phyloP scores from a whole-genome alignment of 2,329 filamentous ascomycete species.

The Beauveria sp. region DNA sequence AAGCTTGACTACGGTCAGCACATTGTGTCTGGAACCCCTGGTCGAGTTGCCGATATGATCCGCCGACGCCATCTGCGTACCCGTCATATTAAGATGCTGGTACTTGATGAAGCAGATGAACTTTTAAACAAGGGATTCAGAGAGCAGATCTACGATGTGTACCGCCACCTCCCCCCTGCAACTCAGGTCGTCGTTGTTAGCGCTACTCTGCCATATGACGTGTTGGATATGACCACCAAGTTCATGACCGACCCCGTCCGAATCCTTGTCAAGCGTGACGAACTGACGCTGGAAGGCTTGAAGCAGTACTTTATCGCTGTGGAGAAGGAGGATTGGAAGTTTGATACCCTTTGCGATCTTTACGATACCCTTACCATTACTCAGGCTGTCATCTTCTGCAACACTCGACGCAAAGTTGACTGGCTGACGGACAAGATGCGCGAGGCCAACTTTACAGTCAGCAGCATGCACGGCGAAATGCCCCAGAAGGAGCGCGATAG shows the following conservation, averaged over 20 bases:
- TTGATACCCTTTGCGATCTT: conserved; percentile 95
- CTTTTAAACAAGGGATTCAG: conserved; percentile 87
- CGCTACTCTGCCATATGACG: conserved; percentile 93
- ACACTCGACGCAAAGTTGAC: conserved; percentile 97
- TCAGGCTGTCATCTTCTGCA: conserved; percentile 99
- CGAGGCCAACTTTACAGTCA: conserved; percentile 97
- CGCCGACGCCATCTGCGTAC: conserved; percentile 49
- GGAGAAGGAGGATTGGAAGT: conserved; percentile 99
- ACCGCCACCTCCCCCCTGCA: conserved; percentile 89
- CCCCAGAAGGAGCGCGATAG: conserved; percentile 95
- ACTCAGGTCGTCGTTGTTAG: conserved; percentile 98
- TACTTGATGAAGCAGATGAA: conserved; percentile 55
- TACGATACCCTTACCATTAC: conserved; percentile 99
- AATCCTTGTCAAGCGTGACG: conserved; percentile 96
- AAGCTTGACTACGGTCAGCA: conserved; percentile 97
- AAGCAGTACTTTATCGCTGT: conserved; percentile 99
- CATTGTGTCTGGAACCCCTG: conserved; percentile 95
- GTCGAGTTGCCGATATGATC: conserved; percentile 70
- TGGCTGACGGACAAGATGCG: conserved; percentile 99
- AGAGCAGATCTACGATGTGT: conserved; percentile 98
- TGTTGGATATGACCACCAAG: conserved; percentile 98
- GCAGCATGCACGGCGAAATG: conserved; percentile 99
- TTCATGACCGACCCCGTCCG: conserved; percentile 99
- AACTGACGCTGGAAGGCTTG: conserved; percentile 91
- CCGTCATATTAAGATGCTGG: conserved; percentile 57